Conservation (phyloP, 2,329 filamentous ascomycete species). For the Exophiala sp. region DNA sequence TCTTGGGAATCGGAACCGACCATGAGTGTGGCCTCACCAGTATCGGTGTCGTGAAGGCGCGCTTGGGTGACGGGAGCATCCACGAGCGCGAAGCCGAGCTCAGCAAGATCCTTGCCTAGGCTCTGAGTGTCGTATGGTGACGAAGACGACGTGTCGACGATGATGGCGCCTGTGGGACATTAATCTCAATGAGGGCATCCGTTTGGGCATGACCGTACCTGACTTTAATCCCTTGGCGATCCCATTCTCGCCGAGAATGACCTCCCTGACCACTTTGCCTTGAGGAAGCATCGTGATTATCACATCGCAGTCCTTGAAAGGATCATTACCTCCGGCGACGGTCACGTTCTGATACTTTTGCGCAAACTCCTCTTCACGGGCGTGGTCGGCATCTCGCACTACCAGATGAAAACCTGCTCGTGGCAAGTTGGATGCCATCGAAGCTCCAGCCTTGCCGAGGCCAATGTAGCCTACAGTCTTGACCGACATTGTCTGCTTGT, state of each 20-base stretch:
- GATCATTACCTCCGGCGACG: conserved; percentile 27
- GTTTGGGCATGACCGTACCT: conserved; percentile 29
- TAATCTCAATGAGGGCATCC: neutral
- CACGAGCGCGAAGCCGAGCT: conserved; percentile 16
- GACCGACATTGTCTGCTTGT: conserved; percentile 5
- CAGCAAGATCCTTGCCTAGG: conserved; percentile 19
- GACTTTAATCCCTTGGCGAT: conserved; percentile 31
- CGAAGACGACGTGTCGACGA: conserved; percentile 25
- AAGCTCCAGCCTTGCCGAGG: conserved; percentile 35
- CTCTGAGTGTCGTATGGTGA: conserved; percentile 24
- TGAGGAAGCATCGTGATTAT: conserved; percentile 36
- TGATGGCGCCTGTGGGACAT: conserved; percentile 13
- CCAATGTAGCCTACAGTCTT: conserved; percentile 35
- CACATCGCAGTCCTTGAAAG: conserved; percentile 34
- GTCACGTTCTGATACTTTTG: conserved; percentile 65
- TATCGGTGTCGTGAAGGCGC: conserved; percentile 24
- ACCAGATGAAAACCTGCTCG: conserved; percentile 33
- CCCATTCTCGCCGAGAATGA: conserved; percentile 29
- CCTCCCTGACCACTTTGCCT: conserved; percentile 35
- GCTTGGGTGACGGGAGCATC: conserved; percentile 25
- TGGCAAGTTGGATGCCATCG: conserved; percentile 35
- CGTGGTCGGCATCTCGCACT: conserved; percentile 39
- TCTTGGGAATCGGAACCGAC: conserved; percentile 20
- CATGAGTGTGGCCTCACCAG: conserved; percentile 26
- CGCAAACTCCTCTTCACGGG: conserved; percentile 72